Conservation (phyloP, 768 basidiomycete genomes). For the Pleurotus tuoliensis region DNA sequence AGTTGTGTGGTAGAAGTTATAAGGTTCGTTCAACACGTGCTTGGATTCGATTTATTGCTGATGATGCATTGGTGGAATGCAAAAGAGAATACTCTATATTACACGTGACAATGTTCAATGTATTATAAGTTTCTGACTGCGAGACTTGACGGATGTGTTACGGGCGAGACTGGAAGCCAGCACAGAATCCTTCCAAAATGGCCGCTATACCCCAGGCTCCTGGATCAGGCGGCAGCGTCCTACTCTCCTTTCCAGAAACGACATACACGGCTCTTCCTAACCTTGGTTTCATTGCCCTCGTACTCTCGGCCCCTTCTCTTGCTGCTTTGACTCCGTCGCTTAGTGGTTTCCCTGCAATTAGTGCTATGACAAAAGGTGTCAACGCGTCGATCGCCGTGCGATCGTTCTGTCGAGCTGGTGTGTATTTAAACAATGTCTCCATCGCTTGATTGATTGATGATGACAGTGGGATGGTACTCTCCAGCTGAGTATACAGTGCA, state of each 20-base stretch:
- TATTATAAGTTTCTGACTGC: too few relatives aligned
- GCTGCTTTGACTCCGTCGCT: slow-evolving; percentile 31
- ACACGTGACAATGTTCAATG: too few relatives aligned
- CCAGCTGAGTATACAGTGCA: slow-evolving; percentile 26
- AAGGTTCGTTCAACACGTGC: too few relatives aligned
- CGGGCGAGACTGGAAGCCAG: background rate
- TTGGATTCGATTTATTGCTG: too few relatives aligned
- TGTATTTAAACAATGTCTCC: slow-evolving; percentile 32
- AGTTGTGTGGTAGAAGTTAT: slow-evolving; percentile 11
- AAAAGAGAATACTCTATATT: too few relatives aligned
- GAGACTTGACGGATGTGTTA: too few relatives aligned
- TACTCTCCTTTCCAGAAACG: slow-evolving; percentile 22
- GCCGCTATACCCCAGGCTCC: slow-evolving; percentile 51
- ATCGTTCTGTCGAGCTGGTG: slow-evolving; percentile 49
- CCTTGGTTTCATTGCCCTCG: slow-evolving; percentile 40
- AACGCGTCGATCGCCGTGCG: slow-evolving; percentile 58
- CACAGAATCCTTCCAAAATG: slow-evolving; percentile 33
- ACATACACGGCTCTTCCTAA: slow-evolving; percentile 52
- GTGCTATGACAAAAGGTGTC: slow-evolving; percentile 35
- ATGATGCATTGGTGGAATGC: too few relatives aligned
- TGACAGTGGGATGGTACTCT: slow-evolving; percentile 8
- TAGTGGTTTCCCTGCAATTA: slow-evolving; percentile 21
- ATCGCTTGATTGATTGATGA: slow-evolving; percentile 23
- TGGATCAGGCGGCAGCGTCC: slow-evolving; percentile 41
- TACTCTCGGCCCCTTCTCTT: slow-evolving; percentile 41